Percentiles rank a stretch among this genome's conserved stretches.
These are phyloP conservation scores for Rhodotorula sp. DNA, from an alignment of 1,284 basidiomycete genomes.

Conservation along the genomic window DNA sequence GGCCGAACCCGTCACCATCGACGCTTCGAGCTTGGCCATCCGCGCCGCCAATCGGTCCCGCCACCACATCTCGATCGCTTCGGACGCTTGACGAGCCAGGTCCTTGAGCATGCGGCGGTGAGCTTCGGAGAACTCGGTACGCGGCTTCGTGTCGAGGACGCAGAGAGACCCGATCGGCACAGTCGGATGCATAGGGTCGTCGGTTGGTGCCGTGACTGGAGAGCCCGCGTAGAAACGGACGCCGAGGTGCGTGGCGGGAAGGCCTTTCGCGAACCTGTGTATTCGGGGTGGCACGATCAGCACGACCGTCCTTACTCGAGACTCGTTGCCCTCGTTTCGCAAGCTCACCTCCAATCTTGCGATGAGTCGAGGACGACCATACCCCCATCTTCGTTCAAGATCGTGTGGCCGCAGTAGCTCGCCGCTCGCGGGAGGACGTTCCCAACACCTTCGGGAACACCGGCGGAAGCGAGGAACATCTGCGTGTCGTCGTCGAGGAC, in stretches of 20 bases:
- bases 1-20: constrained; percentile 6
- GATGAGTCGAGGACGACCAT: constrained; percentile 40
- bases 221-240: constrained; percentile 30
- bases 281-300: neutral
- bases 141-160: constrained; percentile 44
- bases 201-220: constrained; percentile 35
- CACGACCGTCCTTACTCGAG: too few species aligned
- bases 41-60: constrained; percentile 25
- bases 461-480: constrained; percentile 44
- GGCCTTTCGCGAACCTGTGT: neutral
- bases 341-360: constrained; percentile 40
- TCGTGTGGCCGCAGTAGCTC: constrained; percentile 42
- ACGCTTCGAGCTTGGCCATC: constrained; percentile 21
- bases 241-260: constrained; percentile 17
- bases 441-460: constrained; percentile 38
- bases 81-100: constrained; percentile 27
- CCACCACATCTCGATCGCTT: constrained; percentile 34
- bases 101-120: constrained; percentile 43
- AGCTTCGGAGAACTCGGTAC: constrained; percentile 39
- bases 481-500: constrained; percentile 45
- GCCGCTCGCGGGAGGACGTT: constrained; percentile 36
- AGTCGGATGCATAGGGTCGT: constrained; percentile 24
- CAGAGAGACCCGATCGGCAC: constrained; percentile 46
- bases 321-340: neutral
- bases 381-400: constrained; percentile 39